Percentiles rank a stretch among this genome's conserved stretches.
phyloP scores from a whole-genome alignment of 106 monocot species.

The Phalaenopsis aphrodite region DNA sequence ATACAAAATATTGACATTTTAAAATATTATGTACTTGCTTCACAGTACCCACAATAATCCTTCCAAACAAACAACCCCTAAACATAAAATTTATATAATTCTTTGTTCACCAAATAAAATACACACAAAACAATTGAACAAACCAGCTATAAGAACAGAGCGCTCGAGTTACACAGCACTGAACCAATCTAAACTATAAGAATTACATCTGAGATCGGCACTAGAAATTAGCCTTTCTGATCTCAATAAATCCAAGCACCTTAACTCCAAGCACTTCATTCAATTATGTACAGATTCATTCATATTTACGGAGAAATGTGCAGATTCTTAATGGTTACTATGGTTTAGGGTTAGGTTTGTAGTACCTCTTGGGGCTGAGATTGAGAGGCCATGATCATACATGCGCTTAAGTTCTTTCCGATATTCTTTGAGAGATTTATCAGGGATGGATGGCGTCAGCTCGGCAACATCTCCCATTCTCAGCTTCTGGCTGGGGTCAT shows the following conservation, averaged over 20 bases:
- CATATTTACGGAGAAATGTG: neutral
- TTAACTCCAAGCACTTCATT: neutral
- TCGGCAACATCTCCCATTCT: slow-evolving; percentile 90
- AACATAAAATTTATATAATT: too few relatives aligned
- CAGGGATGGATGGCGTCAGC: slow-evolving; percentile 69
- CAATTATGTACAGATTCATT: slow-evolving; percentile 6
- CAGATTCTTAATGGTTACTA: neutral
- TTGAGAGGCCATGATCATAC: slow-evolving; percentile 55
- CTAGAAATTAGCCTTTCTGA: neutral
- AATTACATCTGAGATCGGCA: neutral
- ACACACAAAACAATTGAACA: too few relatives aligned
- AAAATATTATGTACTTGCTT: too few relatives aligned
- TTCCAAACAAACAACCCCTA: too few relatives aligned
- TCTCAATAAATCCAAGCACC: neutral
- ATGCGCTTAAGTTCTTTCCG: slow-evolving; percentile 93
- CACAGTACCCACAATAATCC: too few relatives aligned
- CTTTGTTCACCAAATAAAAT: too few relatives aligned
- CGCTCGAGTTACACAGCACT: too few relatives aligned
- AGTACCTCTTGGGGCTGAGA: slow-evolving; percentile 14
- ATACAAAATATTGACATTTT: too few relatives aligned
- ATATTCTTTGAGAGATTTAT: slow-evolving; percentile 67
- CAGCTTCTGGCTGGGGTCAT: slow-evolving; percentile 43
- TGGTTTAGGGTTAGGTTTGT: neutral
- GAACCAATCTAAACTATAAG: too few relatives aligned
- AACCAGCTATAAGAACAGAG: too few relatives aligned